Conservation (phyloP, 768 basidiomycete species). For the Xanthoconium purpureum region DNA sequence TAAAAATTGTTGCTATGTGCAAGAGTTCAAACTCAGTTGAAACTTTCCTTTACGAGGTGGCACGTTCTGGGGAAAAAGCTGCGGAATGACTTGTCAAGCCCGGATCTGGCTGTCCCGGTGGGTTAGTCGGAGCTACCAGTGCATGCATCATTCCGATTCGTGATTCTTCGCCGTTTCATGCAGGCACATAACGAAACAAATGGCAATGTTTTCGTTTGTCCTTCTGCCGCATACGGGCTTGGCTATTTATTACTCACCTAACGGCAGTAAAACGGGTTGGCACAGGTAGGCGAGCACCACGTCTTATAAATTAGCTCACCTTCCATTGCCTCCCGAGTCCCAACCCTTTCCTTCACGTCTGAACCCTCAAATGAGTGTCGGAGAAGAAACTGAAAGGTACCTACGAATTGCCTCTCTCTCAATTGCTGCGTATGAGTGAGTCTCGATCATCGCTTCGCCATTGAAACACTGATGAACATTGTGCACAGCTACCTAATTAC, state of each 20-base stretch:
- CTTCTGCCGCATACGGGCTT: not conserved
- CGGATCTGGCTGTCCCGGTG: not conserved
- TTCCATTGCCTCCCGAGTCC: not conserved
- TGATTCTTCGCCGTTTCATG: slow-evolving; percentile 6
- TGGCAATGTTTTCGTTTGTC: not conserved
- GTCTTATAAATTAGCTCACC: slow-evolving; percentile 21
- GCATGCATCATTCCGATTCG: not conserved
- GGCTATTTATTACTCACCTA: not conserved
- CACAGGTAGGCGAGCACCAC: not conserved
- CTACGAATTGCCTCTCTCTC: slow-evolving; percentile 36
- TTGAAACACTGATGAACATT: not conserved
- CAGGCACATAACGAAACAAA: not conserved
- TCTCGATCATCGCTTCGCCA: not conserved
- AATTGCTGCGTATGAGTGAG: slow-evolving; percentile 39
- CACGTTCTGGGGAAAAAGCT: not conserved
- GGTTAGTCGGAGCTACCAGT: not conserved
- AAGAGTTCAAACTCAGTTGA: not conserved
- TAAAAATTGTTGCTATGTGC: not conserved
- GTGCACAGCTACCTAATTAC: slow-evolving; percentile 31
- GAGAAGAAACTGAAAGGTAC: slow-evolving; percentile 28
- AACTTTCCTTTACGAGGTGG: not conserved
- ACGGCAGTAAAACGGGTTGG: slow-evolving; percentile 19
- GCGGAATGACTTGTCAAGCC: not conserved
- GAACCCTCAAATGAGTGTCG: slow-evolving; percentile 13
- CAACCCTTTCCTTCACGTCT: not conserved